phyloP scores from a whole-genome alignment of 306 rosid genomes.

The Comarum palustre region DNA sequence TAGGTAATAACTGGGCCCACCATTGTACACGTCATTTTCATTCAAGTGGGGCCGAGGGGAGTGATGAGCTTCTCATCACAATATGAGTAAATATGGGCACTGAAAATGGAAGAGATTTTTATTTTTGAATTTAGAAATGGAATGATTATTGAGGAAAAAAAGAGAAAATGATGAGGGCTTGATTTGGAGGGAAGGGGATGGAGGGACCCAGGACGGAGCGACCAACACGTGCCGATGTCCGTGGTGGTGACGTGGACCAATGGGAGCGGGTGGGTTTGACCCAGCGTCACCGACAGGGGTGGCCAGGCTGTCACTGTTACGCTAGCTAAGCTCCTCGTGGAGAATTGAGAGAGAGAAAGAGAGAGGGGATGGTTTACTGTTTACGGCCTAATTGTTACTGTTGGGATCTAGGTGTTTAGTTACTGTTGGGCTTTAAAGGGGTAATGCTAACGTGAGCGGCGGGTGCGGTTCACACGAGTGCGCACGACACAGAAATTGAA shows the following conservation, averaged over 20 bases:
- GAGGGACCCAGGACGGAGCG: conserved; percentile 43
- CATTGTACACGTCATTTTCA: conserved; percentile 19
- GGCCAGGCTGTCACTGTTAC: conserved; percentile 51
- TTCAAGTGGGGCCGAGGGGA: conserved; percentile 24
- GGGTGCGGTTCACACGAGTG: background rate
- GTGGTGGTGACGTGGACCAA: conserved; percentile 53
- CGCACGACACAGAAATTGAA: background rate
- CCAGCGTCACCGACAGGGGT: conserved; percentile 52
- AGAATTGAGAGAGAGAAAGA: background rate
- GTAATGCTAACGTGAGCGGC: background rate
- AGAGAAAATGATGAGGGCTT: conserved; percentile 25
- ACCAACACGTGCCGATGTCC: conserved; percentile 80
- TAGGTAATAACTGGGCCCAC: conserved; percentile 23
- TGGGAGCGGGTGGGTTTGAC: conserved; percentile 43
- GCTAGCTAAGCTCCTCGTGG: conserved; percentile 4
- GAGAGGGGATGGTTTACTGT: background rate
- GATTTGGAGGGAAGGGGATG: conserved; percentile 26
- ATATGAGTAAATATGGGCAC: conserved; percentile 44
- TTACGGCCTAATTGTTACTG: conserved; percentile 10
- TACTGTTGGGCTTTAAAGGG: background rate
- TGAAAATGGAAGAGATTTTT: conserved; percentile 33
- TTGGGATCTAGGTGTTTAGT: background rate
- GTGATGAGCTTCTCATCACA: conserved; percentile 28
- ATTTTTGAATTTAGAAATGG: background rate
- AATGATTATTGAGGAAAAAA: background rate